These are phyloP conservation scores for Chytriomyces confervae DNA, from an alignment of 192 early-diverging fungal species.

Conservation along the genomic window DNA sequence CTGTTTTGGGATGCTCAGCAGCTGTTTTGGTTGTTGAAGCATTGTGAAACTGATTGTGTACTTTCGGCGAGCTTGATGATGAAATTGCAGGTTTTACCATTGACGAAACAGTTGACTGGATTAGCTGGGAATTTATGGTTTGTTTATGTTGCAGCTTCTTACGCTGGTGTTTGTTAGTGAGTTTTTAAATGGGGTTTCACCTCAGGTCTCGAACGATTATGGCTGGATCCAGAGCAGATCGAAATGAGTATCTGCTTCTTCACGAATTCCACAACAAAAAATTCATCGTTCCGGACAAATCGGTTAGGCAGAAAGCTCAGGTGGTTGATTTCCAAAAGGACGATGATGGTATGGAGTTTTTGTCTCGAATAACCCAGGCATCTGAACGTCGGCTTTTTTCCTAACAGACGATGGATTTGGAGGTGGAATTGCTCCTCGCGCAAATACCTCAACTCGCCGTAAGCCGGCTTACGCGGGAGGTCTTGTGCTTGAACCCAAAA, in stretches of 20 bases:
- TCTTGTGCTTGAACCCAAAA: constrained; percentile 96
- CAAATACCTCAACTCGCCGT: not conserved
- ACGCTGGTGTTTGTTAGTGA: not conserved
- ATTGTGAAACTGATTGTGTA: constrained; percentile 82
- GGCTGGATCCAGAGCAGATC: constrained; percentile 86
- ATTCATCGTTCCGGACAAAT: constrained; percentile 91
- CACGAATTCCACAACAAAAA: constrained; percentile 95
- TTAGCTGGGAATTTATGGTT: constrained; percentile 96
- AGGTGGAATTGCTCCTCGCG: constrained; percentile 28
- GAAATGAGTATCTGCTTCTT: constrained; percentile 92
- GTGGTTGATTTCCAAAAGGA: constrained; percentile 37
- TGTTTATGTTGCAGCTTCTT: not conserved
- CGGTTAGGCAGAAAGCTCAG: constrained; percentile 19
- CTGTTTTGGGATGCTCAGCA: constrained; percentile 68
- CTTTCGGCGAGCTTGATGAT: constrained; percentile 84
- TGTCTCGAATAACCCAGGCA: not conserved
- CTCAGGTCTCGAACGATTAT: constrained; percentile 76
- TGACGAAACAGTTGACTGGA: constrained; percentile 90
- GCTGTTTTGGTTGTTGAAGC: constrained; percentile 76
- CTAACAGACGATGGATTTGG: constrained; percentile 32
- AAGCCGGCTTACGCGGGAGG: constrained; percentile 95
- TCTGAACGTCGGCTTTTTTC: constrained; percentile 3
- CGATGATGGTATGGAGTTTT: constrained; percentile 42
- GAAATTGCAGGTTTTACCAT: constrained; percentile 84
- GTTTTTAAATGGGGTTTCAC: not conserved